These are phyloP conservation scores for Geotrichum klebahnii DNA, from an alignment of 1,139 yeast species.

Conservation along the genomic window DNA sequence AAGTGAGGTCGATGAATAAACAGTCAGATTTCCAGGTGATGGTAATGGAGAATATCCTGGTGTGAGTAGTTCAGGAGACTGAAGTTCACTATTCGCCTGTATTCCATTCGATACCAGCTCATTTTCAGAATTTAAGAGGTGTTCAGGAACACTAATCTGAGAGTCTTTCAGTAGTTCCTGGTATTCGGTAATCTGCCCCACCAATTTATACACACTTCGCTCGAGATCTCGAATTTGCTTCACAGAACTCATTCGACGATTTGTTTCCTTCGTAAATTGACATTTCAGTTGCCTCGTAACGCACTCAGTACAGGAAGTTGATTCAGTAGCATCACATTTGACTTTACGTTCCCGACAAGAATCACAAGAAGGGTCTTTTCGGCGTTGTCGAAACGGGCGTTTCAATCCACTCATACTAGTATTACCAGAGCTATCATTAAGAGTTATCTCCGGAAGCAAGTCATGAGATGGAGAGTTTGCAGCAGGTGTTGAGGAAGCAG, in stretches of 20 bases:
- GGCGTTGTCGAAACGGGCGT: slow-evolving; percentile 33
- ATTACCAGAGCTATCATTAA: not conserved
- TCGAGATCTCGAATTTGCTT: slow-evolving; percentile 29
- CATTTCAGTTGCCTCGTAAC: slow-evolving; percentile 34
- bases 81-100: not conserved
- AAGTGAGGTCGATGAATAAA: slow-evolving; percentile 2
- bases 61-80: not conserved
- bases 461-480: too few species aligned
- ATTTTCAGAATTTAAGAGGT: slow-evolving; percentile 24
- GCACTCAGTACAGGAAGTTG: slow-evolving; percentile 35
- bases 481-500: not conserved
- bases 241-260: slow-evolving; percentile 30
- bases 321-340: slow-evolving; percentile 36
- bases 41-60: not conserved
- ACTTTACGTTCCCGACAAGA: slow-evolving; percentile 38
- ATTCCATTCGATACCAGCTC: slow-evolving; percentile 18
- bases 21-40: too few species aligned
- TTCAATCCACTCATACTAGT: too few species aligned
- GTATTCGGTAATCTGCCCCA: slow-evolving; percentile 23
- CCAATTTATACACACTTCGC: slow-evolving; percentile 23
- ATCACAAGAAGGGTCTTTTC: slow-evolving; percentile 38
- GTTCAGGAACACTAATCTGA: slow-evolving; percentile 28
- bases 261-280: slow-evolving; percentile 34
- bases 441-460: not conserved
- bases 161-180: slow-evolving; percentile 22